Conservation (phyloP, 1,284 basidiomycete genomes). For the Leccinum pachyderme region DNA sequence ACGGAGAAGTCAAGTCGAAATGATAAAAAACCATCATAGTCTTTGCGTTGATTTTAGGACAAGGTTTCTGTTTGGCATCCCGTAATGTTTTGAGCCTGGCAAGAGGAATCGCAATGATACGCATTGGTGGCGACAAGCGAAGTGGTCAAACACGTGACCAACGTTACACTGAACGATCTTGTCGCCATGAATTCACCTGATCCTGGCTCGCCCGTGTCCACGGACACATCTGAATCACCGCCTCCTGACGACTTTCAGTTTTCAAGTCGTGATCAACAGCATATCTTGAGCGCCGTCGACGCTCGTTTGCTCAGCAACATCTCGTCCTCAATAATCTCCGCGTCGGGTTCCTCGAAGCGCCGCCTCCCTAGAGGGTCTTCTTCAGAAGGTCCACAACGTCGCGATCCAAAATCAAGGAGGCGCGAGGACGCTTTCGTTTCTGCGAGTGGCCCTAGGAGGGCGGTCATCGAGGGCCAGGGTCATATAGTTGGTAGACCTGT, state of each 20-base stretch:
- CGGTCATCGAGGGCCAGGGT: constrained; percentile 24
- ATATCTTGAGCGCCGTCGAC: constrained; percentile 21
- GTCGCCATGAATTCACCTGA: constrained; percentile 33
- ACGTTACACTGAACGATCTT: neutral
- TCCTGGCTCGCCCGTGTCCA: constrained; percentile 35
- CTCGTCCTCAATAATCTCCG: constrained; percentile 20
- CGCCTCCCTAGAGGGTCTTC: constrained; percentile 38
- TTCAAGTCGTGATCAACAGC: constrained; percentile 31
- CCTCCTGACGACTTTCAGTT: constrained; percentile 36
- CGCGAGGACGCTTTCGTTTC: constrained; percentile 37
- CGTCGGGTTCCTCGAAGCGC: constrained; percentile 36
- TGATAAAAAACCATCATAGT: constrained; percentile 45
- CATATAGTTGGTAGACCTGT: constrained; percentile 14
- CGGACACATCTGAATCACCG: constrained; percentile 36
- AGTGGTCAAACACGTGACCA: constrained; percentile 25
- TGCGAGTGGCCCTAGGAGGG: constrained; percentile 21
- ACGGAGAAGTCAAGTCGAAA: constrained; percentile 35
- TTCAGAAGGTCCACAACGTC: constrained; percentile 31
- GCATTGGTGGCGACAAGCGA: constrained; percentile 33
- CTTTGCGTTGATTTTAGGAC: constrained; percentile 16
- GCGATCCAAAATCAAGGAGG: constrained; percentile 42
- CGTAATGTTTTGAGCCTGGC: constrained; percentile 22
- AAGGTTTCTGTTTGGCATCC: constrained; percentile 12
- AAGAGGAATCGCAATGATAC: constrained; percentile 49
- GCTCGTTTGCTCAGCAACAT: constrained; percentile 18